Conservation (phyloP, 202 grass and related monocot species). For the Setaria italica region DNA sequence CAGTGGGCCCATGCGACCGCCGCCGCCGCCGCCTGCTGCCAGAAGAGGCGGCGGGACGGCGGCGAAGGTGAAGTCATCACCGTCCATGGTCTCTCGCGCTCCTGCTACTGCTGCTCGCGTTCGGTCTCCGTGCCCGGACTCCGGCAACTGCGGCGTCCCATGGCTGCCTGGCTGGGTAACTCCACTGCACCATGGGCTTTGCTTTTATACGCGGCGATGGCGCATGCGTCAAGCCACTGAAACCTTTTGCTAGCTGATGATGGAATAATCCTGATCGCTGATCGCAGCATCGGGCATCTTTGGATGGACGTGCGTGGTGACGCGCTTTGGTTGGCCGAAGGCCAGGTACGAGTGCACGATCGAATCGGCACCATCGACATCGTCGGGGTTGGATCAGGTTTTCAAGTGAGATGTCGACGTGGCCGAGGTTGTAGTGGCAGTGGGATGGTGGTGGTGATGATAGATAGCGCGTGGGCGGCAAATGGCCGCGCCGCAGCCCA, state of each 20-base stretch:
- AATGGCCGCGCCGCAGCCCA: neutral
- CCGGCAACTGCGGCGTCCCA: slow-evolving; percentile 2
- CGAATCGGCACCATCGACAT: neutral
- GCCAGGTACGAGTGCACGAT: neutral
- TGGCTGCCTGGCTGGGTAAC: neutral
- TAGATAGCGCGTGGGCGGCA: neutral
- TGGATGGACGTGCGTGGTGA: neutral
- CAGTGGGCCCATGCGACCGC: slow-evolving; percentile 18
- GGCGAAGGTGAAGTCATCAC: slow-evolving; percentile 62
- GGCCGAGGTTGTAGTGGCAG: neutral
- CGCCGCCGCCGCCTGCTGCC: neutral
- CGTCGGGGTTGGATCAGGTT: neutral
- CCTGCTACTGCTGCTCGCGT: neutral
- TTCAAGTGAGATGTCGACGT: neutral
- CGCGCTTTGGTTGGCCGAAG: neutral
- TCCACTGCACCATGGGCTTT: slow-evolving; percentile 9
- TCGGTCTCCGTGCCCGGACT: neutral
- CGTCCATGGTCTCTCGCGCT: neutral
- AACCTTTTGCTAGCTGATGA: neutral
- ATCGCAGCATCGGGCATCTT: slow-evolving; percentile 1
- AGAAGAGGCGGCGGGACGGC: slow-evolving; percentile 7
- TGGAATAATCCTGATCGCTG: slow-evolving; percentile 17
- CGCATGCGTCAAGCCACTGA: neutral
- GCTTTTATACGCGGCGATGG: slow-evolving; percentile 16
- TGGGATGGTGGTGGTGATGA: neutral